Percentiles rank a stretch among this genome's conserved stretches.
These are phyloP conservation scores for Wickerhamiella allomyrinae DNA, from an alignment of 805 yeast genomes.

Conservation along the genomic window DNA sequence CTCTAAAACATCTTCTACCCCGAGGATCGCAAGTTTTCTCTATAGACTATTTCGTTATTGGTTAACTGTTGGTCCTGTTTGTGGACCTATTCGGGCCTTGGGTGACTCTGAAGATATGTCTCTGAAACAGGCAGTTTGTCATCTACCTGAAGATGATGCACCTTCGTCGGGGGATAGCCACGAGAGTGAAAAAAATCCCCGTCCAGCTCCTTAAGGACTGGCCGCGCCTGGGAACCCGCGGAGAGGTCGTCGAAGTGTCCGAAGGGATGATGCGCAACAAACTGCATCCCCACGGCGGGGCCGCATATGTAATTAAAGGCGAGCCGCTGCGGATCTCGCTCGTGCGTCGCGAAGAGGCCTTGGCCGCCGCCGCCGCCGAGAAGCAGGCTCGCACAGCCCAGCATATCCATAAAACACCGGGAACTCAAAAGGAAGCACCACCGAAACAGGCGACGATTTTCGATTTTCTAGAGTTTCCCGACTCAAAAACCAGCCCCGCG, in stretches of 20 bases:
- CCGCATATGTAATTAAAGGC: constrained; percentile 43
- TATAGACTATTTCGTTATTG: too few relatives aligned
- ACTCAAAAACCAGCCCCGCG: too few relatives aligned
- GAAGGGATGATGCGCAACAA: constrained; percentile 75
- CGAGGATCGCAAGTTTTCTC: too few relatives aligned
- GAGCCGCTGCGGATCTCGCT: constrained; percentile 19
- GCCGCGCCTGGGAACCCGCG: constrained; percentile 48
- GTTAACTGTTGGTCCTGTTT: too few relatives aligned
- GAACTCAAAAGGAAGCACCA: not conserved
- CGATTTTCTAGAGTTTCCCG: constrained; percentile 15
- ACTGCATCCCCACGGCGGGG: constrained; percentile 58
- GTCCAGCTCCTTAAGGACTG: constrained; percentile 67
- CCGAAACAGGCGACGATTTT: constrained; percentile 9
- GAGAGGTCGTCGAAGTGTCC: constrained; percentile 59
- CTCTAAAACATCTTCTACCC: too few relatives aligned
- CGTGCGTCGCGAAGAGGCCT: constrained; percentile 6
- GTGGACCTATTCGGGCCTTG: too few relatives aligned
- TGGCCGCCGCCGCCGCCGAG: not conserved
- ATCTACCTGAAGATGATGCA: too few relatives aligned
- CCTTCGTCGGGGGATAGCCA: constrained; percentile 11
- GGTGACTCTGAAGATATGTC: too few relatives aligned
- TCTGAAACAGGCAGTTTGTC: not conserved
- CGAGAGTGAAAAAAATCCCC: constrained; percentile 28
- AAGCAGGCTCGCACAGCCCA: not conserved
- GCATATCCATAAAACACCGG: not conserved